Conservation (phyloP, 495 filamentous ascomycete genomes). For the Penicillium coprophilum region DNA sequence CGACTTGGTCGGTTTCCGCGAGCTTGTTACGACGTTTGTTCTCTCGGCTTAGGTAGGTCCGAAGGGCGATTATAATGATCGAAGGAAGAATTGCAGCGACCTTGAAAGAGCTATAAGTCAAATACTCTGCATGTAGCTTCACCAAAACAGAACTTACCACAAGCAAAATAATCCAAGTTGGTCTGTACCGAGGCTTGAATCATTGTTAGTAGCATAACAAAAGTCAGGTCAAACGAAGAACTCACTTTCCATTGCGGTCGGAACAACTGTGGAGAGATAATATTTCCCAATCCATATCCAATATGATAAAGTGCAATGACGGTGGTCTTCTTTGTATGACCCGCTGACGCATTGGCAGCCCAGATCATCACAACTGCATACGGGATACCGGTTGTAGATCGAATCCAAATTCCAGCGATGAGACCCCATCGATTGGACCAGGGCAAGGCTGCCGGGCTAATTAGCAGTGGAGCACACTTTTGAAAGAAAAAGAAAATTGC, state of each 20-base stretch:
- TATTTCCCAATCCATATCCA: constrained; percentile 41
- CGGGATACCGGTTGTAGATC: constrained; percentile 37
- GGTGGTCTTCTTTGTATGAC: constrained; percentile 42
- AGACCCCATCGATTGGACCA: constrained; percentile 42
- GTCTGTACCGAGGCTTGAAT: constrained; percentile 34
- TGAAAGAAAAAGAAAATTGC: not conserved
- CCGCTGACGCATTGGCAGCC: constrained; percentile 37
- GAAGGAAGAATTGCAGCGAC: constrained; percentile 32
- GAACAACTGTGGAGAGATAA: constrained; percentile 37
- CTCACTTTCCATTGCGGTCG: constrained; percentile 31
- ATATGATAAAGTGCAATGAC: constrained; percentile 38
- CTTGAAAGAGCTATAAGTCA: constrained; percentile 9
- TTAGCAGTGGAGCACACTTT: not conserved
- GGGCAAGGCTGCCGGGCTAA: constrained; percentile 20
- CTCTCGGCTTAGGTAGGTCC: constrained; percentile 29
- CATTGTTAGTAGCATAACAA: not conserved
- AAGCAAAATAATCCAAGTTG: constrained; percentile 44
- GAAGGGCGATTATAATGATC: constrained; percentile 28
- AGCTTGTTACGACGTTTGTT: constrained; percentile 38
- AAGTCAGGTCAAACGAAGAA: not conserved
- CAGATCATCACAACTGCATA: constrained; percentile 44
- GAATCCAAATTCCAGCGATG: constrained; percentile 39
- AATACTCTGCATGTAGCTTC: not conserved
- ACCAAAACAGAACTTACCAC: constrained; percentile 21
- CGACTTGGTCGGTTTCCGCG: constrained; percentile 18